Evolutionary conservation across 2,329 filamentous ascomycete genomes (phyloP), one percentile per base, ranked within the genome.

Genomic region (Phoma sp.): DNA sequence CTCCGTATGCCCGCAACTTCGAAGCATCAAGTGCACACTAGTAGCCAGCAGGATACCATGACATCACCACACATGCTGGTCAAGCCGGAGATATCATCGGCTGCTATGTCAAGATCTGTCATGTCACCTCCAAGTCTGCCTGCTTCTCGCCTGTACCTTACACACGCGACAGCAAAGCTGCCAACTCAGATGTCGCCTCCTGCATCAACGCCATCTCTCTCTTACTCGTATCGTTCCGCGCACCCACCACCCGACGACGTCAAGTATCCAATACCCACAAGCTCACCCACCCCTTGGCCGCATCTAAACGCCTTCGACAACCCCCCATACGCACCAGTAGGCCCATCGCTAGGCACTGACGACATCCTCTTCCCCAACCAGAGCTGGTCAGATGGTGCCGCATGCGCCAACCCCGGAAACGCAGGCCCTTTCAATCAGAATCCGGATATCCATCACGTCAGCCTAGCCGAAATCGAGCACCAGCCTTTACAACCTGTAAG

Each of bases 41-140:
- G 12, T 17, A 25, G 17, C n/a, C 32, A 21, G 5, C 46, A 45
- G 13, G 25, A 37, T 10, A 33, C 19, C n/a, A 25, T 35, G 5
- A 32, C 21, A 12, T 24, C 35, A 12, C 38, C 39, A 7, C 25
- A 45, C 1, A 32, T 33, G 5, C n/a, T 29, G 15, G 15, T 31
- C 12, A 25, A 35, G 12, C 24, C 52, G 27, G 12, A 15, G 24
- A 41, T 17, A 15, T 24, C 27, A 0, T 29, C 39, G 6, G 17
- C 25, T 15, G 17, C 39, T 1, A 24, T 24, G 6, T 24, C 35
- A 12, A 7, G 27, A 29, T 12, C 32, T 13, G 25, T 19, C 4
- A 35, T 54, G 44, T 55, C 52, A 17, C 45, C 52, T 44, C 46
- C 46, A 2, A 17, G 33, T 3, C 21, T 7, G 4, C 33, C 51